Evolutionary conservation across 495 filamentous ascomycete species (phyloP).

Genomic region (Pseudevernia furfuracea): DNA sequence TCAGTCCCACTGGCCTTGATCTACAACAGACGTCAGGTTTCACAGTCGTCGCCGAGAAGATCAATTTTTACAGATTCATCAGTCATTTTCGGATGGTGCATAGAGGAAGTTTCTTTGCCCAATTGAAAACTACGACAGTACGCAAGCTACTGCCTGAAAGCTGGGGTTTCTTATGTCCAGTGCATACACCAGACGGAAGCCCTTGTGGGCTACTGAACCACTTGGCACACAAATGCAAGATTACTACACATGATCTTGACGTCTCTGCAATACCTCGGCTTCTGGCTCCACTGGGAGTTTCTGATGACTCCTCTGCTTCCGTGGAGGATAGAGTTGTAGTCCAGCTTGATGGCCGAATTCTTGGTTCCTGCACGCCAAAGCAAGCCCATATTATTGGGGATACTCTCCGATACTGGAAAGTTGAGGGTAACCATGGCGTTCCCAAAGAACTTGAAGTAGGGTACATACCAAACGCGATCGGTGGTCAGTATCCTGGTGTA

Average conservation of each 20-base stretch:
- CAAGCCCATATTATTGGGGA: slow-evolving; percentile 72
- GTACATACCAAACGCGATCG: slow-evolving; percentile 74
- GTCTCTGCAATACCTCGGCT: slow-evolving; percentile 62
- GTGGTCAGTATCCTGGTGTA: slow-evolving; percentile 90
- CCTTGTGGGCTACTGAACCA: slow-evolving; percentile 95
- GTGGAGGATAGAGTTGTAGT: slow-evolving; percentile 74
- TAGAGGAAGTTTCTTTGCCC: slow-evolving; percentile 95
- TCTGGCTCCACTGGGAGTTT: slow-evolving; percentile 70
- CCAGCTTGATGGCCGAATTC: slow-evolving; percentile 78
- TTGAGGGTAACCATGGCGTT: slow-evolving; percentile 79
- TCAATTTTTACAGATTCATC: slow-evolving; percentile 98
- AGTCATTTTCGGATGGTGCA: slow-evolving; percentile 99
- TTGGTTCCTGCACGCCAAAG: slow-evolving; percentile 82
- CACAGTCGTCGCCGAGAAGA: slow-evolving; percentile 94
- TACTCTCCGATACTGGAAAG: slow-evolving; percentile 87
- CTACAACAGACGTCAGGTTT: slow-evolving; percentile 90
- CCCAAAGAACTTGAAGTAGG: slow-evolving; percentile 84
- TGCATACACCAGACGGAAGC: slow-evolving; percentile 92
- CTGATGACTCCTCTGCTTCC: slow-evolving; percentile 61
- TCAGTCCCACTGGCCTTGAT: slow-evolving; percentile 85
- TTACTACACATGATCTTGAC: slow-evolving; percentile 64
- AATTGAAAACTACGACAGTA: slow-evolving; percentile 94
- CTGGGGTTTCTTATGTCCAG: slow-evolving; percentile 95
- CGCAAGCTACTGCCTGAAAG: slow-evolving; percentile 92
- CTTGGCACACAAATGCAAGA: slow-evolving; percentile 88